Conservation (phyloP, 2,329 filamentous ascomycete species). For the Fonsecaea pugnacius region DNA sequence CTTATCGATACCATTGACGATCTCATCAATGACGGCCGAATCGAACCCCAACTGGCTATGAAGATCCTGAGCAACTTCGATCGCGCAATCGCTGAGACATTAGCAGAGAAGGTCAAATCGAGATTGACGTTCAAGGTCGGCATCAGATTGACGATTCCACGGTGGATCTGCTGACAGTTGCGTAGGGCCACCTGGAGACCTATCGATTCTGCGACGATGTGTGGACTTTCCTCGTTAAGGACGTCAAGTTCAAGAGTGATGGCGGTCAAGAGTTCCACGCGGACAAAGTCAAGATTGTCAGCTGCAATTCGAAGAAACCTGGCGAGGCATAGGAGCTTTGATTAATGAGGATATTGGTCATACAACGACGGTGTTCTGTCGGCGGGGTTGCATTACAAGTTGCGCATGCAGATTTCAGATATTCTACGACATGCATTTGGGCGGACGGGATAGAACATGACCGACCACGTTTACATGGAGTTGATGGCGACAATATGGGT, state of each 20-base stretch:
- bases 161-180: conserved; percentile 14
- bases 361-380: neutral
- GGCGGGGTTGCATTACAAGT: neutral
- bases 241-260: conserved; percentile 98
- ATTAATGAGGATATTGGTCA: neutral
- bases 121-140: conserved; percentile 89
- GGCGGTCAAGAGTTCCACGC: conserved; percentile 74
- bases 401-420: neutral
- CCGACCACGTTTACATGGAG: neutral
- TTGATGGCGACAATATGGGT: conserved; percentile 7
- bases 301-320: conserved; percentile 87
- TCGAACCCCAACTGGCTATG: conserved; percentile 98
- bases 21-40: conserved; percentile 89
- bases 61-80: conserved; percentile 97
- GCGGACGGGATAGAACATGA: neutral
- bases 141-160: neutral
- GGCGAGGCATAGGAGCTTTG: conserved; percentile 52
- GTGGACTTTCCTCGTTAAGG: conserved; percentile 99
- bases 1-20: conserved; percentile 97
- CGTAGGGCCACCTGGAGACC: conserved; percentile 89
- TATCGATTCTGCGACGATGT: conserved; percentile 99
- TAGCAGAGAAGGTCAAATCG: conserved; percentile 90
- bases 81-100: conserved; percentile 84
- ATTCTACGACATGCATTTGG: neutral
- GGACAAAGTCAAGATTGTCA: conserved; percentile 98